Base-by-base conservation (phyloP, 73 alveolate species). In the Stentor roeselii region DNA sequence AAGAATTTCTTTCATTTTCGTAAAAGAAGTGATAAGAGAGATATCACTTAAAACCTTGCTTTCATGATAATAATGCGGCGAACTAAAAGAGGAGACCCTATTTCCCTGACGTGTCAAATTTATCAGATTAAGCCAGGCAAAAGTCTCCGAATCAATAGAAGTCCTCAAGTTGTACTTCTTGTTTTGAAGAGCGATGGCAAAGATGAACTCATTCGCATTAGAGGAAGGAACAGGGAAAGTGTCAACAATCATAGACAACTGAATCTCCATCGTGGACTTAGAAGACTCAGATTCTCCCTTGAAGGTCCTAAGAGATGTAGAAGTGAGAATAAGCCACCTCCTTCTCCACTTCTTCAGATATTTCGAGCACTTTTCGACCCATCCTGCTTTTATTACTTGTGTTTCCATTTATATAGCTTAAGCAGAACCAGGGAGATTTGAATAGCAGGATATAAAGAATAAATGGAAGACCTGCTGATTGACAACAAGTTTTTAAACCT, bases 341-440 rank as follows among this genome's bases (percentile, higher is more conserved):
- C 27, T 58, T 58, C 74, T 58, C 74, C 74, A 58, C 74, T 58
- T 58, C 27, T 58, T 58, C 15, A 58, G 74, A 58, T 58, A 58
- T 21, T 58, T n/a, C 74, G 74, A 58, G 15, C 74, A 21, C 74
- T 58, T 58, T 58, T 58, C 74, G 27, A 58, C 27, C 74, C 74
- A 58, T 1, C 74, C 74, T 58, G 74, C 27, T 58, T 58, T 58
- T 58, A 58, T n/a, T n/a, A n/a, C n/a, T n/a, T n/a, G n/a, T n/a
- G n/a, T n/a, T n/a, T n/a, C n/a, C n/a, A n/a, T n/a, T n/a, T n/a
- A n/a, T n/a, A n/a, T n/a, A n/a, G n/a, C n/a, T n/a, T n/a, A n/a
- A n/a, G n/a, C n/a, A n/a, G n/a, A n/a, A n/a, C n/a, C n/a, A n/a
- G n/a, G n/a, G n/a, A n/a, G n/a, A n/a, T n/a, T n/a, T n/a, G n/a